These are phyloP conservation scores for Huiozyma naganishii DNA, from an alignment of 805 yeast genomes.

Conservation along the genomic window DNA sequence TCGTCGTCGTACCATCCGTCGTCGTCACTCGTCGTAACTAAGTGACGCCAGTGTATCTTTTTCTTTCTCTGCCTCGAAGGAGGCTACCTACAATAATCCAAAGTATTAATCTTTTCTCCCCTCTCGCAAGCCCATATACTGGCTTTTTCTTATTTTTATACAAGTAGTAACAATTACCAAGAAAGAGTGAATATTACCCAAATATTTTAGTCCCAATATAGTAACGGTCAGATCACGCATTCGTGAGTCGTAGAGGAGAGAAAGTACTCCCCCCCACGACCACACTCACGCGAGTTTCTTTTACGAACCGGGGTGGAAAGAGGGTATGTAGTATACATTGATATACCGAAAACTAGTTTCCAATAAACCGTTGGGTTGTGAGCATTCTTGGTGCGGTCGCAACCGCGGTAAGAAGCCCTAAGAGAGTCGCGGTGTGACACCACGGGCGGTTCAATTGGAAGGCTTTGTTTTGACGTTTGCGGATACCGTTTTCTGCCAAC, in stretches of 20 bases:
- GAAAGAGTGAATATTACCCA: constrained; percentile 16
- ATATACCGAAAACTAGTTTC: constrained; percentile 30
- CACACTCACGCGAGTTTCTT: not conserved
- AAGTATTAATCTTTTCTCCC: not conserved
- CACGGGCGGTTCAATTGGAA: constrained; percentile 8
- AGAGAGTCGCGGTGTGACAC: constrained; percentile 1
- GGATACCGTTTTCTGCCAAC: constrained; percentile 4
- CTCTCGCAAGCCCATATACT: no score
- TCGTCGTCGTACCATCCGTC: constrained; percentile 43
- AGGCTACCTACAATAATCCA: not conserved
- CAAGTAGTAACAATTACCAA: not conserved
- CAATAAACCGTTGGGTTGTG: constrained; percentile 20
- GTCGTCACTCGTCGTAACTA: constrained; percentile 22
- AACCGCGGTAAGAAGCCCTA: constrained; percentile 24
- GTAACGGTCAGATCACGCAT: constrained; percentile 8
- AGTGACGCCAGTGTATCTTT: not conserved
- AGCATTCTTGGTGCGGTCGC: constrained; percentile 25
- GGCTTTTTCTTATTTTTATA: no score
- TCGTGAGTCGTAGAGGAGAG: no score
- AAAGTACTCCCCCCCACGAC: no score
- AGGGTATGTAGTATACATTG: constrained; percentile 13
- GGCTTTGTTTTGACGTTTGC: constrained; percentile 21
- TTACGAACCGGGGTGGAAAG: constrained; percentile 29
- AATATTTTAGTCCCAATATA: constrained; percentile 27
- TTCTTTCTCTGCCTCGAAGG: not conserved